Base-by-base conservation (phyloP, 1,139 yeast genomes). In the Entelexis sorbosivorans region DNA sequence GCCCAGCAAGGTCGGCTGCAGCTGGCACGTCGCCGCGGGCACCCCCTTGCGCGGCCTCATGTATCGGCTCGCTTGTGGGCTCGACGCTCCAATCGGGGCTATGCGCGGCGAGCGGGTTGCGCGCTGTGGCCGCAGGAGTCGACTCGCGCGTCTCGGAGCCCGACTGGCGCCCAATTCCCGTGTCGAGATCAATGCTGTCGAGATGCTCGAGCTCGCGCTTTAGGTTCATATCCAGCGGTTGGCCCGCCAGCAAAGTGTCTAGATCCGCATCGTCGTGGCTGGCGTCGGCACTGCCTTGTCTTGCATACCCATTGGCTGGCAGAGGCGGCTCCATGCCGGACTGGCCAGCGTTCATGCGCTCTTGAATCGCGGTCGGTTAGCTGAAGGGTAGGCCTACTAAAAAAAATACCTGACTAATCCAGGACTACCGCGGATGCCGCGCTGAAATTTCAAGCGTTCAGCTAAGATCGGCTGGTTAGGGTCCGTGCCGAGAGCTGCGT, bases 141-240 rank as follows among this genome's bases (percentile, higher is more conserved):
- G 33, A 6, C 31, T 47, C 50, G 29, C 46, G 34, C 8, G 50
- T 47, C 19, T 26, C 33, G 5, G 50, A 24, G 10, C 36, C 47
- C 20, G 42, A 51, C 7, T 39, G 16, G 22, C 42, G 40, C 26
- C 34, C 44, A 40, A 40, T 40, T 9, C 44, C 44, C 17, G 35
- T n/a, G 20, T 47, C 52, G 26, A 51, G 44, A 26, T 48, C 56
- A 10, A 51, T 48, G 32, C 33, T 42, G 40, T 51, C 52, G 13
- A 53, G 43, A 44, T 51, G 48, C 36, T 48, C 52, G 50, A 53
- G 51, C 47, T 53, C 54, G 34, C 47, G 54, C 35, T 48, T 53
- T 11, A 53, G 39, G 29, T 51, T 51, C 31, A 53, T 45, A 19
- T 51, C 55, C 7, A 52, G 45, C 20, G 49, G 20, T 38, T 52